A percentile compares a stretch with the other conserved stretches of the same genome.
phyloP scores from a whole-genome alignment of 129 eudicot species.

The Escallonia herrerae region DNA sequence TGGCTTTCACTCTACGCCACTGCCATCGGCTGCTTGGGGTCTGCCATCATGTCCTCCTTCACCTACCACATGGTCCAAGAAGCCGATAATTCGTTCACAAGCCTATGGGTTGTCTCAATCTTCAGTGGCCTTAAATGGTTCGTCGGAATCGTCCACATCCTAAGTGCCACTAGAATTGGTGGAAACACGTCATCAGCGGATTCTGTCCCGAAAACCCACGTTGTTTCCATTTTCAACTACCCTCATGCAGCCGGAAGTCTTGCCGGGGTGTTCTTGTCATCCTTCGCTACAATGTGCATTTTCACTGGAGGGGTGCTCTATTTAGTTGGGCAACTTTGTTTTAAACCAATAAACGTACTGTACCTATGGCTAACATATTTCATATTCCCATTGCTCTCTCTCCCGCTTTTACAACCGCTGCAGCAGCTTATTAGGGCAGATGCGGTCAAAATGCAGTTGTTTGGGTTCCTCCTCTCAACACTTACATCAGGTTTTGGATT shows the following conservation, averaged over 20 bases:
- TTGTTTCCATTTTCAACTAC: conserved; percentile 55
- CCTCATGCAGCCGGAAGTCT: conserved; percentile 77
- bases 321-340: conserved; percentile 20
- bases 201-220: conserved; percentile 20
- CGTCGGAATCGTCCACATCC: conserved; percentile 46
- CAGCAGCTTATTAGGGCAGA: conserved; percentile 56
- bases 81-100: conserved; percentile 40
- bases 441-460: conserved; percentile 75
- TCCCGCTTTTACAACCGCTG: conserved; percentile 56
- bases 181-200: conserved; percentile 7
- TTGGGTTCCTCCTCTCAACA: conserved; percentile 50
- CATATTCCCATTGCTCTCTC: conserved; percentile 45
- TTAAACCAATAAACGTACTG: conserved; percentile 23
- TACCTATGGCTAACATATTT: conserved; percentile 53
- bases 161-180: conserved; percentile 34
- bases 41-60: conserved; percentile 60
- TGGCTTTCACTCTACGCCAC: conserved; percentile 71
- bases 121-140: conserved; percentile 76
- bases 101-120: conserved; percentile 74
- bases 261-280: conserved; percentile 30
- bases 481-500: conserved; percentile 60
- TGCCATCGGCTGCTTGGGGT: conserved; percentile 57
- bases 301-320: conserved; percentile 30
- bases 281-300: conserved; percentile 30
- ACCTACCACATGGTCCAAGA: conserved; percentile 62